Conservation (phyloP, 768 basidiomycete genomes). For the Cystobasidium onofrii region DNA sequence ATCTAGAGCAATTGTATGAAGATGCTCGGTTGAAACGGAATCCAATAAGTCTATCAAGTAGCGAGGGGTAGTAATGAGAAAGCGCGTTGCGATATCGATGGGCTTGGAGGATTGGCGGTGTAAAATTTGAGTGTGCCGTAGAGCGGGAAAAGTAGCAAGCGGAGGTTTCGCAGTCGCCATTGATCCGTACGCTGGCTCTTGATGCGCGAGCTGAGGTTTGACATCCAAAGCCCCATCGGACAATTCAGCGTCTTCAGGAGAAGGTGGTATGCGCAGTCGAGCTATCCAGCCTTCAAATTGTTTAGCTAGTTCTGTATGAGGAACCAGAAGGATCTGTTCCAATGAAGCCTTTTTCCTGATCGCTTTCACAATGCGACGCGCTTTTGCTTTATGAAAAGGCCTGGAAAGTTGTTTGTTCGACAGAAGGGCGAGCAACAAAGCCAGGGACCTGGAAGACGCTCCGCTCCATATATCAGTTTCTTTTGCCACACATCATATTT, state of each 20-base stretch:
- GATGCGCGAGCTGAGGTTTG: neutral
- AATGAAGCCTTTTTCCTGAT: neutral
- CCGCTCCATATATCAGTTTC: neutral
- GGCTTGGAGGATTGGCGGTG: neutral
- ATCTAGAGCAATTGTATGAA: constrained; percentile 22
- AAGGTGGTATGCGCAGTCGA: neutral
- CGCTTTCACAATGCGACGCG: neutral
- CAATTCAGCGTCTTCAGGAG: neutral
- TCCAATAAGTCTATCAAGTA: constrained; percentile 13
- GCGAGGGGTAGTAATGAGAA: constrained; percentile 16
- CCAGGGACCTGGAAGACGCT: neutral
- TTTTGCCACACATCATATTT: too few relatives aligned
- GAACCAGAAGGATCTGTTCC: constrained; percentile 28
- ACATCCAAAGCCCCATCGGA: neutral
- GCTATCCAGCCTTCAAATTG: constrained; percentile 25
- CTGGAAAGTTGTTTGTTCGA: neutral
- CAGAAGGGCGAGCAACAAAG: constrained; percentile 12
- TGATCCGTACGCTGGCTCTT: too few relatives aligned
- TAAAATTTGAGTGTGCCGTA: constrained; percentile 4
- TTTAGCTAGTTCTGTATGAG: constrained; percentile 22
- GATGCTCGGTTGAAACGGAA: neutral
- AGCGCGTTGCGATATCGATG: neutral
- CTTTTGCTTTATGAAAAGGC: neutral
- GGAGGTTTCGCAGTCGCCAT: neutral
- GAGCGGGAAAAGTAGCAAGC: neutral